These are phyloP conservation scores for Diaporthe ilicicola DNA, from an alignment of 2,329 filamentous ascomycete genomes.

Conservation along the genomic window DNA sequence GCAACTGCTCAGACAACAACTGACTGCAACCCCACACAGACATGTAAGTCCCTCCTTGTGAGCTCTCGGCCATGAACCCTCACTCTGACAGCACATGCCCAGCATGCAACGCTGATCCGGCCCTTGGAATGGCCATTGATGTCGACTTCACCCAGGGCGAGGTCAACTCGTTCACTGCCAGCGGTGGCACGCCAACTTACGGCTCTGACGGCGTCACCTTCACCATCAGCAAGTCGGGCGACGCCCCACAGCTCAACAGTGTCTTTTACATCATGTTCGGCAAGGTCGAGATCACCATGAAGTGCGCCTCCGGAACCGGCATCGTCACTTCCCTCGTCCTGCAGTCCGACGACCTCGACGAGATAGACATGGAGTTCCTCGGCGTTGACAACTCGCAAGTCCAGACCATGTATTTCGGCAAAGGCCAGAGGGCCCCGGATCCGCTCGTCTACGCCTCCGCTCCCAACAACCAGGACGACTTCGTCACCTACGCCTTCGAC, in stretches of 20 bases:
- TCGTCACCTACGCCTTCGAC: constrained; percentile 88
- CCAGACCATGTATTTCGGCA: constrained; percentile 98
- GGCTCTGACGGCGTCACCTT: constrained; percentile 80
- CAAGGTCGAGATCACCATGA: constrained; percentile 84
- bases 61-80: background rate
- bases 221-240: constrained; percentile 78
- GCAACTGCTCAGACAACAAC: constrained; percentile 44
- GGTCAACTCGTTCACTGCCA: constrained; percentile 80
- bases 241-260: constrained; percentile 85
- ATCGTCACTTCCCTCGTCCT: constrained; percentile 94
- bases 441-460: constrained; percentile 82
- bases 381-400: constrained; percentile 79
- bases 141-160: constrained; percentile 84
- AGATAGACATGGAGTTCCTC: constrained; percentile 98
- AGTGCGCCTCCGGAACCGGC: constrained; percentile 85
- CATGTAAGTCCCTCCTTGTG: constrained; percentile 36
- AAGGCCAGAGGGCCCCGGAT: constrained; percentile 89
- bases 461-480: constrained; percentile 74
- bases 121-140: constrained; percentile 81
- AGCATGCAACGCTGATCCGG: constrained; percentile 78
- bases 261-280: constrained; percentile 99
- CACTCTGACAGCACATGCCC: constrained; percentile 43
- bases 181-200: constrained; percentile 76
- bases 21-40: constrained; percentile 42
- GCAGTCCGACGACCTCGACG: constrained; percentile 90